Evolutionary conservation across 2,329 filamentous ascomycete genomes (phyloP).

Genomic region (Hypoxylon sp.): DNA sequence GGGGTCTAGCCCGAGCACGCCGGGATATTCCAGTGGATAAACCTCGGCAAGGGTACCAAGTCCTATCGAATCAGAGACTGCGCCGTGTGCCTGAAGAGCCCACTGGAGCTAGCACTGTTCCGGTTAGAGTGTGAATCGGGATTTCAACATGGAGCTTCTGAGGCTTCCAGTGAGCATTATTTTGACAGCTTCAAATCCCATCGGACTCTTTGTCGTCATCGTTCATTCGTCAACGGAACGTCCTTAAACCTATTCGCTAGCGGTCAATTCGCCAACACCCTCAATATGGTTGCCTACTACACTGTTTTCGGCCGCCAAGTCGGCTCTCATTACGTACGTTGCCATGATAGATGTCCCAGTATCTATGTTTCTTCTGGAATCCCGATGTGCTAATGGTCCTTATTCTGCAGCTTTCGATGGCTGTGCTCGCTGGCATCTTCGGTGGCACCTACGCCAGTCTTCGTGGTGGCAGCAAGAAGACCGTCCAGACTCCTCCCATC

Average conservation of each 20-base stretch:
- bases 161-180: slow-evolving; percentile 45
- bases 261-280: slow-evolving; percentile 48
- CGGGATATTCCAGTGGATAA: slow-evolving; percentile 26
- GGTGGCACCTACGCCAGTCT: slow-evolving; percentile 60
- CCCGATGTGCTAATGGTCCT: slow-evolving; percentile 22
- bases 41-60: slow-evolving; percentile 17
- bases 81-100: slow-evolving; percentile 11
- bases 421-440: slow-evolving; percentile 64
- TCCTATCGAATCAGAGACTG: slow-evolving; percentile 21
- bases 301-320: slow-evolving; percentile 69
- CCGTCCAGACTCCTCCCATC: slow-evolving; percentile 65
- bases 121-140: slow-evolving; percentile 28
- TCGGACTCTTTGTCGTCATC: slow-evolving; percentile 25
- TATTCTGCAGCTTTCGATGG: slow-evolving; percentile 66
- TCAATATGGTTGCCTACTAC: slow-evolving; percentile 64
- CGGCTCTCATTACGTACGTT: slow-evolving; percentile 71
- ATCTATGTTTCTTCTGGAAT: slow-evolving; percentile 4
- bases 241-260: slow-evolving; percentile 32
- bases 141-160: slow-evolving; percentile 47
- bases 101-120: slow-evolving; percentile 21
- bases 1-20: slow-evolving; percentile 2
- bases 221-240: slow-evolving; percentile 36
- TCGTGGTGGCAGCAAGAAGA: slow-evolving; percentile 59
- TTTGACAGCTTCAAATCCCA: slow-evolving; percentile 44
- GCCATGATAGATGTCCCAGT: slow-evolving; percentile 24